Percentiles rank a stretch among this genome's conserved stretches.
These are phyloP conservation scores for Coniochaeta sp. DNA, from an alignment of 2,329 filamentous ascomycete species.

Conservation along the genomic window DNA sequence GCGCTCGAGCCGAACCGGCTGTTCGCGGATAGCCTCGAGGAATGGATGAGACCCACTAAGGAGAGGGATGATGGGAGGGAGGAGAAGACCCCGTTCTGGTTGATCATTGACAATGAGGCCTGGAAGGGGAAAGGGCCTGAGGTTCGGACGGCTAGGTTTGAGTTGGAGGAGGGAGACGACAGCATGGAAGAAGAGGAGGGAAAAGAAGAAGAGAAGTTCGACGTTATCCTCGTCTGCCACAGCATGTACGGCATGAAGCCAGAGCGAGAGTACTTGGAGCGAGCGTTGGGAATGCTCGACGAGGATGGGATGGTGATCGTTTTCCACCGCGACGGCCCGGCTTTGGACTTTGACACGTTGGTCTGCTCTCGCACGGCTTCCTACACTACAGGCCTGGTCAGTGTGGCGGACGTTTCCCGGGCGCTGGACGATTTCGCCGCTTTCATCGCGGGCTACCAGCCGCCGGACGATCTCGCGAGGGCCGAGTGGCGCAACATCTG, in stretches of 20 bases:
- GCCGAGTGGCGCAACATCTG: conserved; percentile 44
- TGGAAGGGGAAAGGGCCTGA: too few relatives aligned
- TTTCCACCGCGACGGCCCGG: conserved; percentile 46
- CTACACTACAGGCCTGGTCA: conserved; percentile 36
- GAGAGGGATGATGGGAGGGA: too few relatives aligned
- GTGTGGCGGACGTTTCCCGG: conserved; percentile 36
- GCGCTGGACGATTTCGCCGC: conserved; percentile 41
- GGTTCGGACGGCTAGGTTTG: too few relatives aligned
- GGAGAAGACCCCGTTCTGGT: too few relatives aligned
- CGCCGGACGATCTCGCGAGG: conserved; percentile 16
- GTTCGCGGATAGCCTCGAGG: conserved; percentile 35
- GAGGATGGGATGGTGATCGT: conserved; percentile 39
- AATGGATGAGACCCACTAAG: too few relatives aligned
- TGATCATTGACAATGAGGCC: too few relatives aligned
- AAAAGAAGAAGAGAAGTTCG: conserved; percentile 31
- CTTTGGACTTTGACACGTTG: conserved; percentile 40
- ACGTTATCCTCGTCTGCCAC: conserved; percentile 55
- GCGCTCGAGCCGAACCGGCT: conserved; percentile 46
- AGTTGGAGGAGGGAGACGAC: too few relatives aligned
- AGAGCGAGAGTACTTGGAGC: conserved; percentile 36
- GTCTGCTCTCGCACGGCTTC: conserved; percentile 37
- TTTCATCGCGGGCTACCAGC: conserved; percentile 41
- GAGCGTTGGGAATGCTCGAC: conserved; percentile 40
- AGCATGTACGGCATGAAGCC: conserved; percentile 55
- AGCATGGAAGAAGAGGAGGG: conserved; percentile 13